Base-by-base conservation (phyloP, 176 grass and related monocot genomes). In the Elymus sibiricus region DNA sequence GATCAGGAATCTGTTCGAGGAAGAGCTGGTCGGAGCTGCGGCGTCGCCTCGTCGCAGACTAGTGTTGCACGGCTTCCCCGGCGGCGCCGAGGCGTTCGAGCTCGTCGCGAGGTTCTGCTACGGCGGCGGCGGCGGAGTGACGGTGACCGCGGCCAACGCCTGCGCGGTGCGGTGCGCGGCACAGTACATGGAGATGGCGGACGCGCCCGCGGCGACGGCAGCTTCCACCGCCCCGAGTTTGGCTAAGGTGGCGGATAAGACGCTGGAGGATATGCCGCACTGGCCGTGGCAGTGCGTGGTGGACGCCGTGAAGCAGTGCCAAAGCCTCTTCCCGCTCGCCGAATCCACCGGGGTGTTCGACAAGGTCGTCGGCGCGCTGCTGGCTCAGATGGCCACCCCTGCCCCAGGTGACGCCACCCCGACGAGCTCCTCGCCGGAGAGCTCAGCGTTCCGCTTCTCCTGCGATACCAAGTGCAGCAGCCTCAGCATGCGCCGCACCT, bases 281-380 rank as follows among this genome's bases (percentile, higher is more conserved):
- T 99, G 97, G 97, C 88, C 94, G 39, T 99, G 97, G 97, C 87
- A 88, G 12, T 67, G 85, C 65, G 31, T 93, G 7, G 87, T 99
- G 27, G 85, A 78, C 35, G 86, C 92, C 60, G 58, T 91, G 78
- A 96, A 88, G 82, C 92, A 93, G 64, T 99, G 97, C 88, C 87
- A 94, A 59, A 79, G 87, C 12, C 75, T 91, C 44, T 76, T 91
- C 83, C 85, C 90, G 58, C 70, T 87, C 3, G 68, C 87, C 2
- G 83, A 87, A 7, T 69, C 89, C 64, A 90, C 79, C 5, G 94
- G 89, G 17, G 73, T 88, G 51, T 87, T 94, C 65, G 94, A 91
- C 77, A 78, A 47, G 46, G 83, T 94, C 68, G 21, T 89, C 38
- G 80, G 85, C 7, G 86, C 90, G 34, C 65, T 94, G 53, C 78